phyloP scores from a whole-genome alignment of 345 rosid genomes.

The Trapa bicornis region DNA sequence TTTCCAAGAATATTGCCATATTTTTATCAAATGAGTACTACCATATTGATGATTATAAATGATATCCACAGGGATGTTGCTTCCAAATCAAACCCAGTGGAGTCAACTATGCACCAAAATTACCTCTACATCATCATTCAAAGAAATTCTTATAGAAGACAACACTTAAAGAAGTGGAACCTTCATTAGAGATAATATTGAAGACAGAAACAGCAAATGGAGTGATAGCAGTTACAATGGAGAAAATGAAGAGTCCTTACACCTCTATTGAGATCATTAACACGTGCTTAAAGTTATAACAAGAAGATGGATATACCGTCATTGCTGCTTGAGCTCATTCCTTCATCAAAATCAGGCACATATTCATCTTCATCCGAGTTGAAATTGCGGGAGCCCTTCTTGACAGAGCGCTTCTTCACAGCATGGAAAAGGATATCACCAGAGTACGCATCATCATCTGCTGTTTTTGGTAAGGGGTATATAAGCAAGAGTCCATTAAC shows the following conservation, averaged over 20 bases:
- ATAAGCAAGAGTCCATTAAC: neutral
- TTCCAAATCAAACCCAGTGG: neutral
- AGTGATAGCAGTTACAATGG: too few species aligned
- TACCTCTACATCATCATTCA: neutral
- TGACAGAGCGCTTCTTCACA: neutral
- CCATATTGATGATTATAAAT: neutral
- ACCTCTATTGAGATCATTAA: too few species aligned
- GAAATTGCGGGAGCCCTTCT: neutral
- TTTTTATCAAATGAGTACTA: neutral
- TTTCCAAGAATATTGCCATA: neutral
- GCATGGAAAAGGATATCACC: conserved; percentile 2
- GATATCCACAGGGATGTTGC: neutral
- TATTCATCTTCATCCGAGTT: neutral
- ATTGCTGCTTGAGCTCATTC: neutral
- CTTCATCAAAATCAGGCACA: conserved; percentile 1
- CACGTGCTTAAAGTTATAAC: neutral
- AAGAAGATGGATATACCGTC: neutral
- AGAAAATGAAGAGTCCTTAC: too few species aligned
- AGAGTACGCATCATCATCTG: neutral
- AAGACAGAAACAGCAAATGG: too few species aligned
- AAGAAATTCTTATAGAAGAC: neutral
- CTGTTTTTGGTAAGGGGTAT: neutral
- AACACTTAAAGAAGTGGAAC: neutral
- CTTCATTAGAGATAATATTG: neutral
- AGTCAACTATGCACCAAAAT: neutral